These are phyloP conservation scores for Camellia lanceoleosa DNA, from an alignment of 148 eudicot species.

Conservation along the genomic window DNA sequence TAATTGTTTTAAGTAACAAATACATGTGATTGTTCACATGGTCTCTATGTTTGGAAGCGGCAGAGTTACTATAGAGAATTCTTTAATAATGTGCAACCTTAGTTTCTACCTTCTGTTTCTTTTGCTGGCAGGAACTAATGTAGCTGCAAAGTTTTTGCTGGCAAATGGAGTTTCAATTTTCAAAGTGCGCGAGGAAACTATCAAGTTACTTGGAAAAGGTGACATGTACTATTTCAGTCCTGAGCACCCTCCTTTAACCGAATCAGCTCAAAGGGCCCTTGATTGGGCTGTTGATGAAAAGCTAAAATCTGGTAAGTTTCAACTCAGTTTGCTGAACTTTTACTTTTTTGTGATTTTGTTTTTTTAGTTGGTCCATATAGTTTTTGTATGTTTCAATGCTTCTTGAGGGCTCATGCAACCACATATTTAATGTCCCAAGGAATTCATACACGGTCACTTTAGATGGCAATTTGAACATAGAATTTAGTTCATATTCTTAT, in stretches of 20 bases:
- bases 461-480: background rate
- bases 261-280: constrained; percentile 65
- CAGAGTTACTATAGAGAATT: background rate
- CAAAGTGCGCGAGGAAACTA: constrained; percentile 66
- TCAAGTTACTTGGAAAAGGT: constrained; percentile 56
- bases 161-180: constrained; percentile 67
- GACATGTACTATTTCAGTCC: constrained; percentile 41
- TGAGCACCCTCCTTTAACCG: constrained; percentile 71
- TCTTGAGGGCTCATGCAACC: background rate
- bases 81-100: background rate
- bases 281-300: constrained; percentile 70
- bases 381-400: background rate
- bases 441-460: background rate
- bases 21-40: background rate
- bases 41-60: background rate
- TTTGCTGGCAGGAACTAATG: constrained; percentile 54
- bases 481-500: background rate
- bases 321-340: background rate
- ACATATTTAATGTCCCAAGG: background rate
- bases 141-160: constrained; percentile 58
- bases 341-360: background rate
- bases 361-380: background rate
- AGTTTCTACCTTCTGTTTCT: constrained; percentile 1
- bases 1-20: background rate
- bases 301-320: constrained; percentile 55